Conservation (phyloP, 2,329 filamentous ascomycete species). For the Thielaviopsis euricoi region DNA sequence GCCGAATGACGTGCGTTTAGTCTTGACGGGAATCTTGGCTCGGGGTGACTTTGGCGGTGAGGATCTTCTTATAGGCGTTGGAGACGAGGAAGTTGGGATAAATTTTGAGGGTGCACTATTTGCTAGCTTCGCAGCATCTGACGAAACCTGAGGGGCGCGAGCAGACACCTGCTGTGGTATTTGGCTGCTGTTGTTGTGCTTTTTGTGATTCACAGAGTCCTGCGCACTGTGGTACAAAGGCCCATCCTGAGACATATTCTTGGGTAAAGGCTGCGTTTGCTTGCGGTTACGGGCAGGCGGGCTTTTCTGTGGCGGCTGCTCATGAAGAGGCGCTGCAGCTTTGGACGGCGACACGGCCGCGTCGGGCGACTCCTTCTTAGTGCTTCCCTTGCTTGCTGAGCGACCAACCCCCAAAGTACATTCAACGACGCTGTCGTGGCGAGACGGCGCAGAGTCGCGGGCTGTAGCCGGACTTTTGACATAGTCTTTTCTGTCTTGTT, state of each 20-base stretch:
- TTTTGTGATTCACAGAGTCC: neutral
- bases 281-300: neutral
- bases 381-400: conserved; percentile 7
- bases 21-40: neutral
- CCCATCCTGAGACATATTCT: neutral
- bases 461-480: neutral
- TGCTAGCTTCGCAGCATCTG: neutral
- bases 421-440: conserved; percentile 12
- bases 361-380: neutral
- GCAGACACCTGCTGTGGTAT: neutral
- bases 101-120: neutral
- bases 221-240: conserved; percentile 5
- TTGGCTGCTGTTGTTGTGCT: neutral
- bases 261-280: neutral
- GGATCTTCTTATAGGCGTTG: neutral
- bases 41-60: neutral
- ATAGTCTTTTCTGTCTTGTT: neutral
- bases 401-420: conserved; percentile 2
- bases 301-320: neutral
- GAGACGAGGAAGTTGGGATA: neutral
- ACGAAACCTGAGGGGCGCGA: neutral
- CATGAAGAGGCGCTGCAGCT: neutral
- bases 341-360: neutral
- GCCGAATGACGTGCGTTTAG: conserved; percentile 6
- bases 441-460: conserved; percentile 5